A percentile compares a stretch with the other conserved stretches of the same genome.
Conservation (phyloP, 2,329 filamentous ascomycete genomes). For the Diplodia seriata region DNA sequence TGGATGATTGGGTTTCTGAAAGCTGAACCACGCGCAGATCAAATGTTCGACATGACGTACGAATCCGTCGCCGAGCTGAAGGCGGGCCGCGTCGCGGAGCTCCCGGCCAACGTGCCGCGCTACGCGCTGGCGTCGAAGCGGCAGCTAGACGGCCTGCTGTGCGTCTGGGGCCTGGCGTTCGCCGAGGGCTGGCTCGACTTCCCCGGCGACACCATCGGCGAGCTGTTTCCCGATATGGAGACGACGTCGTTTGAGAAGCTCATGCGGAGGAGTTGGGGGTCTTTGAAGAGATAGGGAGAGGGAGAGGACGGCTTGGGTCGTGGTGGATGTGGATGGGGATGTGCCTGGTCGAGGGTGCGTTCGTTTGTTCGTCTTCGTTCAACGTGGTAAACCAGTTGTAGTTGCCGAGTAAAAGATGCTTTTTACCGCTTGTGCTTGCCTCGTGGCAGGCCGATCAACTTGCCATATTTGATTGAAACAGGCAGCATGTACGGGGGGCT, state of each 20-base stretch:
- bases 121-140: conserved; percentile 20
- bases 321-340: not conserved
- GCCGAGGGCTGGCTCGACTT: conserved; percentile 17
- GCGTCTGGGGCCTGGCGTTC: conserved; percentile 18
- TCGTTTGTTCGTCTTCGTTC: not conserved
- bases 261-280: conserved; percentile 3
- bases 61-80: conserved; percentile 12
- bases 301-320: not conserved
- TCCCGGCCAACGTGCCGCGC: conserved; percentile 4
- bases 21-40: not conserved
- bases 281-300: not conserved
- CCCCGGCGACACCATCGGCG: not conserved
- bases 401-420: not conserved
- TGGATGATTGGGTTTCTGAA: too few species aligned
- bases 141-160: conserved; percentile 8
- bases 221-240: not conserved
- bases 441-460: not conserved
- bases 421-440: not conserved
- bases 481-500: not conserved
- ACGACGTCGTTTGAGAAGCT: not conserved
- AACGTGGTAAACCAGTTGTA: not conserved
- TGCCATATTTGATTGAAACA: not conserved
- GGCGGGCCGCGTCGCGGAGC: conserved; percentile 4
- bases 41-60: conserved; percentile 16
- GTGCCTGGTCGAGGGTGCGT: too few species aligned